Conservation (phyloP, 441 rosid species). For the Eruca vesicaria region DNA sequence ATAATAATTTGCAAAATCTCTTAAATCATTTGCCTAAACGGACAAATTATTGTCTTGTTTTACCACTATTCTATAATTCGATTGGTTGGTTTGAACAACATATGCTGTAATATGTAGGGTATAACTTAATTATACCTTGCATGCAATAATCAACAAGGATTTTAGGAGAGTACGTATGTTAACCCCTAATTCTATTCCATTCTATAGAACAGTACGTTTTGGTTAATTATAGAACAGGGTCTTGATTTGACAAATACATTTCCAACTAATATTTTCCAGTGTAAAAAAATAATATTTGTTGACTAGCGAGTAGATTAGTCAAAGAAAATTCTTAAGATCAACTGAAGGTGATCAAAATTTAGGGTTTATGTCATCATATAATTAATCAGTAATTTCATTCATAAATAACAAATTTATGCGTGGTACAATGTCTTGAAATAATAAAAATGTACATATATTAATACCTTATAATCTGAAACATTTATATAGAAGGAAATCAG, state of each 20-base stretch:
- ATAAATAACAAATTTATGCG: background rate
- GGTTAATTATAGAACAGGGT: background rate
- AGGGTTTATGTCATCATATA: background rate
- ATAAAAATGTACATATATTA: background rate
- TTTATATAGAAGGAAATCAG: background rate
- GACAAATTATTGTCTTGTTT: background rate
- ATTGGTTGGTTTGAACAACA: background rate
- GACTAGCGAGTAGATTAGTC: background rate
- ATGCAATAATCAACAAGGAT: conserved; percentile 2
- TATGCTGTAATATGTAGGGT: background rate
- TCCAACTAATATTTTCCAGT: background rate
- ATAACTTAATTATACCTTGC: background rate
- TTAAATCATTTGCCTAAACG: background rate
- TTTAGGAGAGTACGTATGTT: background rate
- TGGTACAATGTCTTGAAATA: background rate
- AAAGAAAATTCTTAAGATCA: background rate
- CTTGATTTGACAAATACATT: conserved; percentile 3
- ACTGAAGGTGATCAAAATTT: background rate
- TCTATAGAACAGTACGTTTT: background rate
- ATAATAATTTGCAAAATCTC: background rate
- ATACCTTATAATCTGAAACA: background rate
- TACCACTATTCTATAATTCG: background rate
- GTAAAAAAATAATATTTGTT: background rate
- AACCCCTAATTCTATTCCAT: background rate
- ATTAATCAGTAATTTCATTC: background rate